Evolutionary conservation across 2,329 filamentous ascomycete genomes (phyloP).

Genomic region (Orbilia blumenaviensis): DNA sequence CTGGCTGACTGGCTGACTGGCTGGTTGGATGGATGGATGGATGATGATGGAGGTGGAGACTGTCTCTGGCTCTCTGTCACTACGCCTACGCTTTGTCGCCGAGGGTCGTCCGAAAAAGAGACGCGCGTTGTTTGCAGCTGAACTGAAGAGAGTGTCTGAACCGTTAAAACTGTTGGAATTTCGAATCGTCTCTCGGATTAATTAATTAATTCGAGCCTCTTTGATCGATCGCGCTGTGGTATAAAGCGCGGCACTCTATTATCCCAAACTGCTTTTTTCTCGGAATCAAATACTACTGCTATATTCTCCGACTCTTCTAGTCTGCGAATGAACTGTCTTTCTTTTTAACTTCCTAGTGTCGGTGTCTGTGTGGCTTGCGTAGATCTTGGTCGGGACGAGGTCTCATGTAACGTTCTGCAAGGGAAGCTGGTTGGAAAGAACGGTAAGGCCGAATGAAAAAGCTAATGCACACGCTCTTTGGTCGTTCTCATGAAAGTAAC

Average conservation of each 20-base stretch:
- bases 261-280: too few relatives aligned
- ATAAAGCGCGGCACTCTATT: too few relatives aligned
- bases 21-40: neutral
- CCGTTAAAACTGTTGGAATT: neutral
- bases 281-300: too few relatives aligned
- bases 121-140: conserved; percentile 25
- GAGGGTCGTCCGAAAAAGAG: conserved; percentile 13
- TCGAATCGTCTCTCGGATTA: neutral
- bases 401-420: conserved; percentile 53
- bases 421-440: conserved; percentile 49
- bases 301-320: neutral
- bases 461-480: conserved; percentile 9
- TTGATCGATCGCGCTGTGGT: neutral
- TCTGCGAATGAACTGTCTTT: neutral
- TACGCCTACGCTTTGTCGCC: conserved; percentile 5
- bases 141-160: neutral
- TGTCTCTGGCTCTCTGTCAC: neutral
- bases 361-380: conserved; percentile 23
- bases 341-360: conserved; percentile 12
- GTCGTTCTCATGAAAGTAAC: conserved; percentile 11
- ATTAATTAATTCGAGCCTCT: neutral
- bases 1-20: neutral
- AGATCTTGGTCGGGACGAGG: conserved; percentile 42
- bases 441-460: conserved; percentile 28
- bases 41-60: neutral